Evolutionary conservation across 169 alveolate genomes (phyloP).

Genomic region (Amoebophrya sp.): DNA sequence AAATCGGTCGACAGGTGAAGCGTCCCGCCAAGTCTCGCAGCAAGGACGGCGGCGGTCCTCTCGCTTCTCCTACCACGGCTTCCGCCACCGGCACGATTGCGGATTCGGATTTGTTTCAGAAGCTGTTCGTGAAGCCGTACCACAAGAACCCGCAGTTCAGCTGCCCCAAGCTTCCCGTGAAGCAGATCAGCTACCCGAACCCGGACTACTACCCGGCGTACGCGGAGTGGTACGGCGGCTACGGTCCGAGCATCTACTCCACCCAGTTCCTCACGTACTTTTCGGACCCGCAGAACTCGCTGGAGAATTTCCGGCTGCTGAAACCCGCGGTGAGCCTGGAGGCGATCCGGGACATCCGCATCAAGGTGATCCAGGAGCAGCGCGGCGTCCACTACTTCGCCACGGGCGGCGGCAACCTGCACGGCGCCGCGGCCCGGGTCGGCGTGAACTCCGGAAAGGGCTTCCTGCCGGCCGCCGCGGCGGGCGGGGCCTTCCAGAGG

Average conservation of each 20-base stretch:
- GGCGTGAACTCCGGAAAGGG: too few species aligned
- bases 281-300: background rate
- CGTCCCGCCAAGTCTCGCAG: too few species aligned
- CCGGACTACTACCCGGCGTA: background rate
- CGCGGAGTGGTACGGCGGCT: background rate
- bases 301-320: background rate
- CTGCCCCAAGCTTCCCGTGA: background rate
- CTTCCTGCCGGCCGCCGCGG: too few species aligned
- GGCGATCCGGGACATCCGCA: background rate
- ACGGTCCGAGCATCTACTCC: too few species aligned
- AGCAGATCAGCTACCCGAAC: background rate
- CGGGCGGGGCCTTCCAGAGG: too few species aligned
- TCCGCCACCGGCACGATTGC: background rate
- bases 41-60: too few species aligned
- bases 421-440: too few species aligned
- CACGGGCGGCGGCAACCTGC: too few species aligned
- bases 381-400: background rate
- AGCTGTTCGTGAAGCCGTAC: background rate
- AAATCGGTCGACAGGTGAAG: too few species aligned
- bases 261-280: background rate
- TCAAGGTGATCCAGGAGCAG: background rate
- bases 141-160: background rate
- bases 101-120: background rate
- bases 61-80: background rate
- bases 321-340: background rate